A percentile compares a stretch with the other conserved stretches of the same genome.
phyloP scores from a whole-genome alignment of 345 rosid species.

The Eucalyptus erythrocorys region DNA sequence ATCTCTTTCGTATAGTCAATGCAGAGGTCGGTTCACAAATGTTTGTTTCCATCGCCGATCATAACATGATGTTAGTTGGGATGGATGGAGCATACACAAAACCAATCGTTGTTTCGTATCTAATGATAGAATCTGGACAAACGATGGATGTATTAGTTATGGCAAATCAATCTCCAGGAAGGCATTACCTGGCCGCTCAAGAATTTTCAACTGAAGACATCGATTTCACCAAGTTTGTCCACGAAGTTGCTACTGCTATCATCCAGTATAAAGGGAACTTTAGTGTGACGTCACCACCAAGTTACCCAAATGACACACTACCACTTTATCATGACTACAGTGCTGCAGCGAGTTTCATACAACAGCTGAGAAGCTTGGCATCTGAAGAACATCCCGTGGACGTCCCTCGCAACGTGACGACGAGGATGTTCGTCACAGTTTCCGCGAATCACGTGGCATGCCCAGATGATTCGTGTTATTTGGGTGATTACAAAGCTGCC shows the following conservation, averaged over 20 bases:
- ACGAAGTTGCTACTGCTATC: not conserved
- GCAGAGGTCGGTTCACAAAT: constrained; percentile 7
- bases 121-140: constrained; percentile 14
- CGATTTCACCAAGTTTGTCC: not conserved
- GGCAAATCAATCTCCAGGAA: not conserved
- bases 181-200: not conserved
- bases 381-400: not conserved
- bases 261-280: not conserved
- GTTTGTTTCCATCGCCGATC: constrained; percentile 13
- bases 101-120: not conserved
- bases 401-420: not conserved
- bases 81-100: constrained; percentile 14
- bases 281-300: no score
- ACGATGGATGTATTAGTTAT: constrained; percentile 7
- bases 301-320: no score
- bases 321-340: not conserved
- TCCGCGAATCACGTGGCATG: not conserved
- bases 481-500: not conserved
- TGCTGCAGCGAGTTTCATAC: not conserved
- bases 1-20: constrained; percentile 16
- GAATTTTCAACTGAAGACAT: not conserved
- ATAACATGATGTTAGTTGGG: constrained; percentile 10
- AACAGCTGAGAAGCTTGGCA: no score
- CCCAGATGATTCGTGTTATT: not conserved
- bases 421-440: not conserved